These are phyloP conservation scores for Chrysoporthe deuterocubensis DNA, from an alignment of 2,329 filamentous ascomycete species.

Conservation along the genomic window DNA sequence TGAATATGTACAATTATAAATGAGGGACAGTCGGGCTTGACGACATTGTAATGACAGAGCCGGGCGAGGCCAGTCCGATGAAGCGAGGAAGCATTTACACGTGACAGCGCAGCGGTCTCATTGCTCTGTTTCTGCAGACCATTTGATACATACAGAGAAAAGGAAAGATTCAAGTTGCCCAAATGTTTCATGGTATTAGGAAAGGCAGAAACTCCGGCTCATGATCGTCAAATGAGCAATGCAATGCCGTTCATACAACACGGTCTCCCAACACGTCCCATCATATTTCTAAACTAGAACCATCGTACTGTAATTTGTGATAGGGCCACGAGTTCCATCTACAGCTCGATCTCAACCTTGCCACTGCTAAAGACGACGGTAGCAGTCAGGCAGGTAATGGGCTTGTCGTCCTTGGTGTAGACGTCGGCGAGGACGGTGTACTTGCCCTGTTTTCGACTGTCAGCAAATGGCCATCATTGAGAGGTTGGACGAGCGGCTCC, in stretches of 20 bases:
- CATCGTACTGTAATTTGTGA: background rate
- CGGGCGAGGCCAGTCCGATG: background rate
- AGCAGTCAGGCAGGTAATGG: constrained; percentile 86
- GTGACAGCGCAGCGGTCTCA: constrained; percentile 1
- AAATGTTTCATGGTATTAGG: constrained; percentile 8
- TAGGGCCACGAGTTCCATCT: background rate
- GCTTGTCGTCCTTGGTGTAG: constrained; percentile 70
- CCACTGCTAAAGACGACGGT: constrained; percentile 63
- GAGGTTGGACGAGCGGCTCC: background rate
- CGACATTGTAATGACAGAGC: background rate
- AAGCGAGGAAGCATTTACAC: background rate
- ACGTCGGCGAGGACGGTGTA: constrained; percentile 91
- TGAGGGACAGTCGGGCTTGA: background rate
- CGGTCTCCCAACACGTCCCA: background rate
- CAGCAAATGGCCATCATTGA: background rate
- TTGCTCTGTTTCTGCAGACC: constrained; percentile 4
- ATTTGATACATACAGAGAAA: background rate
- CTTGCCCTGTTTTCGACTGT: constrained; percentile 64
- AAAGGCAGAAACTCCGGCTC: constrained; percentile 28
- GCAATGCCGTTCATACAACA: constrained; percentile 20
- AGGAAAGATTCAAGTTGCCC: constrained; percentile 1
- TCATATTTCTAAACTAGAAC: background rate
- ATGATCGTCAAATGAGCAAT: constrained; percentile 24
- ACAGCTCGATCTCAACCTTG: constrained; percentile 27
- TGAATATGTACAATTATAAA: background rate